Evolutionary conservation across 148 eudicot genomes (phyloP).

Genomic region (Rhododendron molle): DNA sequence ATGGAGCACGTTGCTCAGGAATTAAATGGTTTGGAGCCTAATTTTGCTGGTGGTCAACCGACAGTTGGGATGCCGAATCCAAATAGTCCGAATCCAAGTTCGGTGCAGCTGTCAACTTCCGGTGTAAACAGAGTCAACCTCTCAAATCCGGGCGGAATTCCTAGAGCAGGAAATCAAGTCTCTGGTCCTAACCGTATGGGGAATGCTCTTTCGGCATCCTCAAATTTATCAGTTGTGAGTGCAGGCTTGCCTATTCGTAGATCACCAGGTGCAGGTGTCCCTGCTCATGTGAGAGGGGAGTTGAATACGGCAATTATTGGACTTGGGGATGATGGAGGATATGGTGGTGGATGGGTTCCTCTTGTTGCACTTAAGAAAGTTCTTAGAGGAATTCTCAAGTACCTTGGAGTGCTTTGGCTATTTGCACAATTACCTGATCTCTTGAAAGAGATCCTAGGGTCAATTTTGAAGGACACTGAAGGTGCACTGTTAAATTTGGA

Average conservation of each 20-base stretch:
- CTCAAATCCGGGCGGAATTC: slow-evolving; percentile 39
- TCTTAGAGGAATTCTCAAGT: slow-evolving; percentile 88
- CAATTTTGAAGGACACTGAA: slow-evolving; percentile 91
- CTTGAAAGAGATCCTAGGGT: slow-evolving; percentile 87
- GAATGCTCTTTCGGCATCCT: slow-evolving; percentile 46
- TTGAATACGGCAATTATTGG: slow-evolving; percentile 96
- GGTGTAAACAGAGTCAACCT: slow-evolving; percentile 56
- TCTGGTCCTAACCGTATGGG: slow-evolving; percentile 59
- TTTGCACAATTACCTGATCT: slow-evolving; percentile 97
- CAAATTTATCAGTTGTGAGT: slow-evolving; percentile 47
- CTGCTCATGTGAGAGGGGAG: slow-evolving; percentile 97
- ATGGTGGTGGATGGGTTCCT: slow-evolving; percentile 99
- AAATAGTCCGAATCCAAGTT: slow-evolving; percentile 39
- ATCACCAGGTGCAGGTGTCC: slow-evolving; percentile 71
- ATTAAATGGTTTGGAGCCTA: slow-evolving; percentile 88
- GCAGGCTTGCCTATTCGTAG: slow-evolving; percentile 65
- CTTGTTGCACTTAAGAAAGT: slow-evolving; percentile 98
- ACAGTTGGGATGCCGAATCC: slow-evolving; percentile 43
- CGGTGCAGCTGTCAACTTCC: slow-evolving; percentile 43
- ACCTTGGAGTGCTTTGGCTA: slow-evolving; percentile 97
- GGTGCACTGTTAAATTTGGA: slow-evolving; percentile 95
- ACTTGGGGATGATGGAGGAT: slow-evolving; percentile 99
- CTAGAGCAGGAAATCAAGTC: slow-evolving; percentile 61
- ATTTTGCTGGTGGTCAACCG: slow-evolving; percentile 63
- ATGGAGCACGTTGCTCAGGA: slow-evolving; percentile 99